Evolutionary conservation across 352 stramenopile species (phyloP), one percentile per base, ranked within the genome.

Genomic region (Phytophthora tentaculata): DNA sequence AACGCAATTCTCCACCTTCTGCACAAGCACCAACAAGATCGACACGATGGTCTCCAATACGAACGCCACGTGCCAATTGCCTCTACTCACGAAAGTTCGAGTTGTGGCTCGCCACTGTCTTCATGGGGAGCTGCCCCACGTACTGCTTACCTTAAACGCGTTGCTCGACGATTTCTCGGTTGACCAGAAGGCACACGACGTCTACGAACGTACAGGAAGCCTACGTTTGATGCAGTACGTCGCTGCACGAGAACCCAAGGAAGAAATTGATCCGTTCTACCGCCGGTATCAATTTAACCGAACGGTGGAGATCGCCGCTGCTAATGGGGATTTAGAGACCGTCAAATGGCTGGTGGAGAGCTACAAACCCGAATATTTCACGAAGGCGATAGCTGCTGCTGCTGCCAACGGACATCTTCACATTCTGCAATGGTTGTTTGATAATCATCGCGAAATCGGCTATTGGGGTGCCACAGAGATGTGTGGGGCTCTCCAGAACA

Each of bases 391-490:
- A 20, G 37, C 56, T 47, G 58, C 56, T 20, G 71, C 71, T 23
- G 63, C 67, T 32, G 47, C 48, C n/a, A 56, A 76, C 52, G 71
- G 67, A 22, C 67, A 76, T 24, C 12, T 79, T 16, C 53, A 68
- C 17, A 71, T 76, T 17, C 17, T 76, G 29, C 32, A 76, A 26
- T 76, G 67, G 71, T 23, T 76, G 10, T 72, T 35, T 8, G 53
- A 76, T 13, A 67, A 65, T 14, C 50, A 73, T 32, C 55, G 26
- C 19, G 69, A 74, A 32, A 54, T 64, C 16, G 65, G 64, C 9
- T 77, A 74, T 22, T 80, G 73, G 65, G 64, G 69, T 10, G 51
- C 61, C 24, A 80, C 57, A 5, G 65, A 80, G 47, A 60, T 77
- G 61, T 76, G 71, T 64, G 64, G 65, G 60, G 73, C 73, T 7